Evolutionary conservation across 257 asterid species (phyloP).

Genomic region (Capsicum baccatum): DNA sequence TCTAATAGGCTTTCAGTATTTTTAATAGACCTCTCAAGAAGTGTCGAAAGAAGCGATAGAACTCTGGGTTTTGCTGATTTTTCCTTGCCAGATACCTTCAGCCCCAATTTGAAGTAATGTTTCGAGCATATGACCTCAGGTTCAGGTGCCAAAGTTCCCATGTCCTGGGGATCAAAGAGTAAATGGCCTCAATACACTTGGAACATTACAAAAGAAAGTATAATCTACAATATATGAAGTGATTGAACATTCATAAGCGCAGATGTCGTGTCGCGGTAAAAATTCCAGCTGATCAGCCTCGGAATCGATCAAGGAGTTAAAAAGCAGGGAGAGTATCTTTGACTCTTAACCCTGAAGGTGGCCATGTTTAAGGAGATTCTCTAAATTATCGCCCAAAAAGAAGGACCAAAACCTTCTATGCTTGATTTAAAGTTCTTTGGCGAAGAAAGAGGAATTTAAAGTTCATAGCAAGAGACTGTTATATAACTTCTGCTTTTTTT

Average conservation of each 20-base stretch:
- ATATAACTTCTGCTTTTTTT: too few relatives aligned
- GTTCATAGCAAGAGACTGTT: too few relatives aligned
- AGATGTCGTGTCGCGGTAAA: background rate
- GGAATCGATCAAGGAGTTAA: background rate
- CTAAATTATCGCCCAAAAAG: background rate
- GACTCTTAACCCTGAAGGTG: constrained; percentile 8
- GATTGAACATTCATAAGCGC: background rate
- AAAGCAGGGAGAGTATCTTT: background rate
- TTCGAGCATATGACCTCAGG: constrained; percentile 42
- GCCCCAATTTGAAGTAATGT: constrained; percentile 62
- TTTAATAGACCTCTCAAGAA: constrained; percentile 71
- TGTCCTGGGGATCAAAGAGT: constrained; percentile 32
- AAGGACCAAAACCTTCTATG: too few relatives aligned
- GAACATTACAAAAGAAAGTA: background rate
- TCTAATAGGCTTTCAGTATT: constrained; percentile 63
- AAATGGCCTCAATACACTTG: background rate
- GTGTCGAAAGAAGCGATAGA: constrained; percentile 60
- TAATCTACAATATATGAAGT: background rate
- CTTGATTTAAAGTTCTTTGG: too few relatives aligned
- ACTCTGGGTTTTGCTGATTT: constrained; percentile 64
- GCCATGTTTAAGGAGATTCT: constrained; percentile 7
- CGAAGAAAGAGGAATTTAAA: too few relatives aligned
- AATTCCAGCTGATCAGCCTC: background rate
- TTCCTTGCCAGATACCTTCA: constrained; percentile 52
- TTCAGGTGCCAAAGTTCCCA: constrained; percentile 67